Conservation (phyloP, 192 early-diverging fungal species). For the Umbelopsis sp. region DNA sequence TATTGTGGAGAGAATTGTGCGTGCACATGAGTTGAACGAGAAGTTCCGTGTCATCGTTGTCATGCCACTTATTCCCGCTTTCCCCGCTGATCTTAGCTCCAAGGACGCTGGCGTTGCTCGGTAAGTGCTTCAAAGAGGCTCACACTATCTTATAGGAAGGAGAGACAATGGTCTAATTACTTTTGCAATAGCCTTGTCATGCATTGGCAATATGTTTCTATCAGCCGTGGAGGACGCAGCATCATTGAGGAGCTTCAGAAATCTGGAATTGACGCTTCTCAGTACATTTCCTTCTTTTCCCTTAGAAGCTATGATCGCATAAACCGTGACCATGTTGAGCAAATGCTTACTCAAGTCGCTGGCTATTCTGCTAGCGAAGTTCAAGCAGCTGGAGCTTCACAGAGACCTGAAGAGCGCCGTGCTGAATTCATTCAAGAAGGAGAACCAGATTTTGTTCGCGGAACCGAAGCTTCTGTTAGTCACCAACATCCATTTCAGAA, state of each 20-base stretch:
- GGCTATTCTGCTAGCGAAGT: constrained; percentile 24
- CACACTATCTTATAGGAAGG: neutral
- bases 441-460: constrained; percentile 33
- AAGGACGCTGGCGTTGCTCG: constrained; percentile 75
- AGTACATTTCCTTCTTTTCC: constrained; percentile 81
- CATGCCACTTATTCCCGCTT: constrained; percentile 89
- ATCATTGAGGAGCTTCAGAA: constrained; percentile 61
- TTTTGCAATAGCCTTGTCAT: constrained; percentile 59
- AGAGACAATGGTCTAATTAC: neutral
- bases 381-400: constrained; percentile 16
- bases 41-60: constrained; percentile 81
- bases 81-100: constrained; percentile 80
- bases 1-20: constrained; percentile 74
- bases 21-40: constrained; percentile 66
- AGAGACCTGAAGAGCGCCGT: neutral
- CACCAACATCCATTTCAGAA: constrained; percentile 8
- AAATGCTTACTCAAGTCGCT: constrained; percentile 24
- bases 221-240: constrained; percentile 77
- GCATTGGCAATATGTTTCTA: constrained; percentile 83
- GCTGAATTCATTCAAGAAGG: constrained; percentile 28
- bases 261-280: constrained; percentile 55
- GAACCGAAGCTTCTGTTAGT: constrained; percentile 18
- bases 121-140: constrained; percentile 26
- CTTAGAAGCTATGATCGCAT: constrained; percentile 82
- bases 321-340: constrained; percentile 32